Percentiles rank a stretch among this genome's conserved stretches.
These are phyloP conservation scores for Pholiota microspora DNA, from an alignment of 768 basidiomycete genomes.

Conservation along the genomic window DNA sequence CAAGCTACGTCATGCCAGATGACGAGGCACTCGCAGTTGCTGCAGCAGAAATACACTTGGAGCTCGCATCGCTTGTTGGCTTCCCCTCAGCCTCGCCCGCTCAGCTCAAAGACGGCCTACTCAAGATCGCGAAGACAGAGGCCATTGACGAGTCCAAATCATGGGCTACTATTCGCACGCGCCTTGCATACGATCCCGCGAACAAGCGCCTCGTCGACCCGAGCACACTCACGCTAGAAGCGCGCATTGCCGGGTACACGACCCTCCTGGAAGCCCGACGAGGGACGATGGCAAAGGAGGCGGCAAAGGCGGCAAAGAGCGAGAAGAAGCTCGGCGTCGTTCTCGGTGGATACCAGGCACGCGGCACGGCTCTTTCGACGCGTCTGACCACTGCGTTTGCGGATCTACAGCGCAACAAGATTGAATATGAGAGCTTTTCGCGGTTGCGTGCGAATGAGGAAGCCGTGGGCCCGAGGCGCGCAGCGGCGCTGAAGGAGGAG, in stretches of 20 bases:
- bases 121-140: conserved; percentile 61
- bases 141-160: conserved; percentile 56
- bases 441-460: conserved; percentile 71
- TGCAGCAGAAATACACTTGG: conserved; percentile 67
- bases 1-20: conserved; percentile 69
- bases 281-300: conserved; percentile 76
- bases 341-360: conserved; percentile 88
- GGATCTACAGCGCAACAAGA: conserved; percentile 60
- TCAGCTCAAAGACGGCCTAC: conserved; percentile 76
- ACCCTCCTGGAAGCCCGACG: conserved; percentile 60
- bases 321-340: conserved; percentile 89
- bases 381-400: conserved; percentile 67
- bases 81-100: conserved; percentile 81
- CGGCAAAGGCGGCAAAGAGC: conserved; percentile 73
- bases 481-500: conserved; percentile 82
- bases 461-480: conserved; percentile 72
- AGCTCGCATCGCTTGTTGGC: conserved; percentile 78
- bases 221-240: conserved; percentile 50
- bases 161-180: conserved; percentile 68
- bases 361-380: conserved; percentile 63
- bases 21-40: conserved; percentile 76
- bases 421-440: conserved; percentile 80
- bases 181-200: conserved; percentile 59
- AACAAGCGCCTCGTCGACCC: conserved; percentile 62
- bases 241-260: conserved; percentile 63